Evolutionary conservation across 1,284 basidiomycete genomes (phyloP).

Genomic region (Cronartium quercuum): DNA sequence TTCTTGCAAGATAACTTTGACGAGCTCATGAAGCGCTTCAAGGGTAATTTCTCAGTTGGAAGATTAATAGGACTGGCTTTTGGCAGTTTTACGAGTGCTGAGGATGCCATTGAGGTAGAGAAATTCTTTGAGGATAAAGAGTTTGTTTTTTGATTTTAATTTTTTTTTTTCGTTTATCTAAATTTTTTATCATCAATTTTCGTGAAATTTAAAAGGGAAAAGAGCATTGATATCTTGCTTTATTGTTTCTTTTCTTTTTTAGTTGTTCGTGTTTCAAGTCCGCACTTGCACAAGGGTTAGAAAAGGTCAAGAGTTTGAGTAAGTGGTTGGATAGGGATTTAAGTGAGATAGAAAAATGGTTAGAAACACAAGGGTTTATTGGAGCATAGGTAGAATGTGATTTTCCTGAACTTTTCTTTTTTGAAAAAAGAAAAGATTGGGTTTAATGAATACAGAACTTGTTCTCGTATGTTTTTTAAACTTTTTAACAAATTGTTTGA

Average conservation of each 20-base stretch:
- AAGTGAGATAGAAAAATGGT: conserved; percentile 56
- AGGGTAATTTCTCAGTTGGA: conserved; percentile 48
- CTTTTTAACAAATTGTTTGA: too few species aligned
- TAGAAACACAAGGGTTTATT: too few species aligned
- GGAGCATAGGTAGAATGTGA: too few species aligned
- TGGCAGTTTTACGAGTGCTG: conserved; percentile 59
- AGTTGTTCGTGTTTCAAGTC: conserved; percentile 53
- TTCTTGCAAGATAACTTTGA: conserved; percentile 48
- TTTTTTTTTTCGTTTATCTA: background rate
- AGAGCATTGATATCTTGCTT: background rate
- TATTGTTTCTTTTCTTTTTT: background rate
- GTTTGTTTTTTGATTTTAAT: conserved; percentile 42
- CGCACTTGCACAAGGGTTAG: conserved; percentile 61
- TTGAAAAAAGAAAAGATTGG: too few species aligned
- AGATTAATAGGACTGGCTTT: conserved; percentile 56
- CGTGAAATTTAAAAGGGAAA: background rate
- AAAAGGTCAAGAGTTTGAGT: conserved; percentile 59
- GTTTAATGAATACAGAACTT: too few species aligned
- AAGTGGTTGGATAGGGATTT: conserved; percentile 60
- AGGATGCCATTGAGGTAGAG: conserved; percentile 63
- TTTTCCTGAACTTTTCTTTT: too few species aligned
- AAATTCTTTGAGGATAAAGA: conserved; percentile 56
- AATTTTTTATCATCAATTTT: background rate
- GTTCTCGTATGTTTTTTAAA: too few species aligned
- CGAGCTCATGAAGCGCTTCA: conserved; percentile 59